A percentile compares a stretch with the other conserved stretches of the same genome.
phyloP scores from a whole-genome alignment of 345 rosid genomes.

The Gossypioides kirkii region DNA sequence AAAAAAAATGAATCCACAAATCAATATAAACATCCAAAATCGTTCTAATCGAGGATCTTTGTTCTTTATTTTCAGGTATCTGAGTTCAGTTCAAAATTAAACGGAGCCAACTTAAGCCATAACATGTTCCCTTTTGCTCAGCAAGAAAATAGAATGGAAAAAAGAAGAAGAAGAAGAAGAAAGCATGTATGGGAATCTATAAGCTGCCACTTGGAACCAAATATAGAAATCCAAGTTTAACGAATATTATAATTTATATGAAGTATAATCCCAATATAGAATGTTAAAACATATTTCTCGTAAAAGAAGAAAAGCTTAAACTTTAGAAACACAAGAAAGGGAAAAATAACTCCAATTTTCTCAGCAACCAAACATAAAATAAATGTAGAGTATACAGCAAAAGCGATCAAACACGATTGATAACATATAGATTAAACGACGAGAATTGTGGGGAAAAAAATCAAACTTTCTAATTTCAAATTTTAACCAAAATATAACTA shows the following conservation, averaged over 20 bases:
- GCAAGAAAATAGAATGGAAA: not conserved
- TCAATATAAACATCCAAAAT: not conserved
- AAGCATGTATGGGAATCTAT: not conserved
- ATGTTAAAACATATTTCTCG: not conserved
- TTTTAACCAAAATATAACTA: not conserved
- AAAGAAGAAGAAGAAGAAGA: not conserved
- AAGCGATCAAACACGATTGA: not conserved
- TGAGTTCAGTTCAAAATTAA: slow-evolving; percentile 18
- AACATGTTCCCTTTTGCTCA: not conserved
- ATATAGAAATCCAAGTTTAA: slow-evolving; percentile 7
- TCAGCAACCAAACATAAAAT: slow-evolving; percentile 13
- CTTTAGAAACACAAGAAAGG: not conserved
- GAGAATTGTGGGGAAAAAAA: not conserved
- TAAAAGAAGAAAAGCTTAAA: not conserved
- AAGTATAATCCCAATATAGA: not conserved
- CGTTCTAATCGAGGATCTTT: not conserved
- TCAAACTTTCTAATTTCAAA: not conserved
- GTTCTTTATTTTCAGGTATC: slow-evolving; percentile 10
- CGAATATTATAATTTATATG: not conserved
- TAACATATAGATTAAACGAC: not conserved
- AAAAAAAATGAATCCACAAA: slow-evolving; percentile 18
- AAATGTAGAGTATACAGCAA: not conserved
- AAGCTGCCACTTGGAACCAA: slow-evolving; percentile 10
- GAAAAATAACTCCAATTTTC: not conserved
- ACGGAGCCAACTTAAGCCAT: slow-evolving; percentile 4